Evolutionary conservation across 2,329 filamentous ascomycete species (phyloP).

Genomic region (Chrysoporthe cubensis): DNA sequence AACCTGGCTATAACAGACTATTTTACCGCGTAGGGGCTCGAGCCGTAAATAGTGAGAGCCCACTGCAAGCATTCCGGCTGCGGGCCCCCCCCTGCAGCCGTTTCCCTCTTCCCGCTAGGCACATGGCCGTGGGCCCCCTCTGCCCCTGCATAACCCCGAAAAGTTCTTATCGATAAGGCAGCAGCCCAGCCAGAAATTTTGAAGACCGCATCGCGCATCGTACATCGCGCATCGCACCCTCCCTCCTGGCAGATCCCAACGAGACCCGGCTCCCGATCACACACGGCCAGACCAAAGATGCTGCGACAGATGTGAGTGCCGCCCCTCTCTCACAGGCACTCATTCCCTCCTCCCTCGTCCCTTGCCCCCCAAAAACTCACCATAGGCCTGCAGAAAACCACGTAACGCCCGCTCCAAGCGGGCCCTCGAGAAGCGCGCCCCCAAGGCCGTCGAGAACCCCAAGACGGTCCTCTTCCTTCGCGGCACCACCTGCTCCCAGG

Average conservation of each 20-base stretch:
- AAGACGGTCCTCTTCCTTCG: slow-evolving; percentile 90
- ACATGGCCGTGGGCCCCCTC: no score
- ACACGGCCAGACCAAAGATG: slow-evolving; percentile 40
- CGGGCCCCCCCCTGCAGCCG: no score
- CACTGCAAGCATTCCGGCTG: no score
- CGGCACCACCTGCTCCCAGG: slow-evolving; percentile 81
- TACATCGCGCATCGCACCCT: neutral
- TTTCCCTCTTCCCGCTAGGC: no score
- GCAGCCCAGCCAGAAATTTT: slow-evolving; percentile 25
- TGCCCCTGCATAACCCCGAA: slow-evolving; percentile 6
- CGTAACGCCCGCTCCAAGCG: slow-evolving; percentile 87
- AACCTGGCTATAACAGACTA: no score
- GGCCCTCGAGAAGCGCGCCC: slow-evolving; percentile 89
- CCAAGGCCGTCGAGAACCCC: slow-evolving; percentile 86
- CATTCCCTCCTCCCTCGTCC: no score
- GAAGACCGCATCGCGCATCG: neutral
- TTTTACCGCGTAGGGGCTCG: no score
- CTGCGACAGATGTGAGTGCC: slow-evolving; percentile 50
- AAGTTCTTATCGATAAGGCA: slow-evolving; percentile 24
- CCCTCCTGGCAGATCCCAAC: neutral
- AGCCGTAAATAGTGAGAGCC: no score
- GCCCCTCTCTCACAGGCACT: neutral
- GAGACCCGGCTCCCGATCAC: neutral
- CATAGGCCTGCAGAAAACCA: slow-evolving; percentile 53
- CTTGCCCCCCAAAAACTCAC: neutral